Evolutionary conservation across 805 yeast genomes (phyloP), one percentile per base, ranked within the genome.

Genomic region (Zygosaccharomyces pseudorouxii): DNA sequence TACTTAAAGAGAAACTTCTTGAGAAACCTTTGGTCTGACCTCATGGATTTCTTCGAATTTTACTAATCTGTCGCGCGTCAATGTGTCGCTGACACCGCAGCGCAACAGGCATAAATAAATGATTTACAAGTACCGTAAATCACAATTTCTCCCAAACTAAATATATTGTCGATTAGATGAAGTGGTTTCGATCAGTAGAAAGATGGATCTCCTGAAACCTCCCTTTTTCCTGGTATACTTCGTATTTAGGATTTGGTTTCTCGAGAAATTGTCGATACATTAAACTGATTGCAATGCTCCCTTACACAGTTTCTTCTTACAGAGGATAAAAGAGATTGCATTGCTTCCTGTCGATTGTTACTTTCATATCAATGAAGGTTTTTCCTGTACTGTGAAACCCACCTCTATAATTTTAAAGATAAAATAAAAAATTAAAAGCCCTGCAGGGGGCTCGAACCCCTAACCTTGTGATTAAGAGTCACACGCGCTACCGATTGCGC

Each of bases 391-490:
- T n/a, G n/a, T n/a, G n/a, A n/a, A n/a, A n/a, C n/a, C n/a, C n/a
- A n/a, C n/a, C n/a, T n/a, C n/a, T n/a, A n/a, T n/a, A n/a, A n/a
- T n/a, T n/a, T n/a, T n/a, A n/a, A n/a, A n/a, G n/a, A n/a, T n/a
- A n/a, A n/a, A n/a, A n/a, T n/a, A n/a, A n/a, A n/a, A n/a, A n/a
- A 25, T 25, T 36, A 41, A 45, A 37, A 23, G 67, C 66, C 67
- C 66, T 60, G 63, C 56, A 60, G 65, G 67, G 67, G 67, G 67
- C 63, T 62, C 67, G 67, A 62, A 62, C 67, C 67, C 67, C 65
- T 61, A 62, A 60, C 67, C 67, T 62, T 62, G 56, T 59, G 67
- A 62, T 62, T 62, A 62, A 62, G 66, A 62, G 65, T 61, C 64
- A 58, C 56, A 60, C 65, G 64, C 64, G 64, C 65, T 60, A 62